Evolutionary conservation across 1,284 basidiomycete genomes (phyloP).

Genomic region (Taiwanofungus camphoratus): DNA sequence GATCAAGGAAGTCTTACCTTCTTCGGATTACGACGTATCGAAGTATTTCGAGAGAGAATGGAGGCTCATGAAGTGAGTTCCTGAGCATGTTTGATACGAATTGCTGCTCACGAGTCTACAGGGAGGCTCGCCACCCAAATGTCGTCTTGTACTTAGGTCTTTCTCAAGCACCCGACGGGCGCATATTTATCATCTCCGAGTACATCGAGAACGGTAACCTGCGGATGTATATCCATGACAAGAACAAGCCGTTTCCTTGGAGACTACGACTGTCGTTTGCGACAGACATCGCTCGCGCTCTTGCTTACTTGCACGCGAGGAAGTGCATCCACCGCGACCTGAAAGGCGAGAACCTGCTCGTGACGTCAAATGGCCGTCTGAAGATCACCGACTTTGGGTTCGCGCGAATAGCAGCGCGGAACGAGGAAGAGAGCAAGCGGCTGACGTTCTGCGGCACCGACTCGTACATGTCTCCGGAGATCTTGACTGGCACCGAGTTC

Average conservation of each 20-base stretch:
- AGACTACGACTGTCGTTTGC: slow-evolving; percentile 89
- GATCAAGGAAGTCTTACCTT: slow-evolving; percentile 92
- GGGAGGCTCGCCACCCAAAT: slow-evolving; percentile 86
- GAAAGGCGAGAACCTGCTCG: slow-evolving; percentile 95
- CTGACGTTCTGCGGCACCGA: slow-evolving; percentile 97
- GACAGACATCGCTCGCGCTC: slow-evolving; percentile 87
- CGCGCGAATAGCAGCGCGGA: slow-evolving; percentile 87
- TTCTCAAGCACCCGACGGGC: slow-evolving; percentile 81
- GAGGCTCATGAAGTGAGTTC: slow-evolving; percentile 80
- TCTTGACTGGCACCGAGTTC: slow-evolving; percentile 86
- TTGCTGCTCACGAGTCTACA: slow-evolving; percentile 19
- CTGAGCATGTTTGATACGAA: neutral
- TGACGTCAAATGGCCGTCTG: slow-evolving; percentile 88
- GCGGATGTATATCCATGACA: slow-evolving; percentile 81
- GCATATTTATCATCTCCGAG: slow-evolving; percentile 88
- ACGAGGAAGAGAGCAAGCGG: slow-evolving; percentile 84
- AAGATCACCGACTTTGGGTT: slow-evolving; percentile 98
- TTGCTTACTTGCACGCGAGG: slow-evolving; percentile 95
- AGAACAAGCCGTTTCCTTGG: slow-evolving; percentile 81
- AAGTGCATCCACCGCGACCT: slow-evolving; percentile 86
- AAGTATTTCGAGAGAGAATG: slow-evolving; percentile 99
- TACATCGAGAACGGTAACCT: slow-evolving; percentile 86
- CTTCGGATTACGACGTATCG: slow-evolving; percentile 85
- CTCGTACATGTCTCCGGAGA: slow-evolving; percentile 92
- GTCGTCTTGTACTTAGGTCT: slow-evolving; percentile 94